Percentiles rank a stretch among this genome's conserved stretches.
phyloP scores from a whole-genome alignment of 2,329 filamentous ascomycete species.

The Coleophoma eucalyptorum region DNA sequence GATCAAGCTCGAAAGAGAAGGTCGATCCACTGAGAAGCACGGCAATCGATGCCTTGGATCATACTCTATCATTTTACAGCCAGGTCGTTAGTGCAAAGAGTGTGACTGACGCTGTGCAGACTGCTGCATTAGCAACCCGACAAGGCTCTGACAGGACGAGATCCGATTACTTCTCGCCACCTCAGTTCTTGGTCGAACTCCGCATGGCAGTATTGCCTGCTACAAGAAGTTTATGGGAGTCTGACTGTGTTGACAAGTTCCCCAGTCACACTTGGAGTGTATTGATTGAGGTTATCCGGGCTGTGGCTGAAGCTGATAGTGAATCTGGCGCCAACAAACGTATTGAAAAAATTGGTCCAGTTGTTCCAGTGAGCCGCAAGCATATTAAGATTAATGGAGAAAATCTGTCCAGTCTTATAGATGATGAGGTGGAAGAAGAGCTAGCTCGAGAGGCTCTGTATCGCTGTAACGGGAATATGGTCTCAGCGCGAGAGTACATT shows the following conservation, averaged over 20 bases:
- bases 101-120: constrained; percentile 71
- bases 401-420: constrained; percentile 32
- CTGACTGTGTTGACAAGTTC: constrained; percentile 76
- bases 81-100: constrained; percentile 74
- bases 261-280: constrained; percentile 73
- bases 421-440: constrained; percentile 50
- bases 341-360: constrained; percentile 49
- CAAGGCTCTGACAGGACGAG: constrained; percentile 51
- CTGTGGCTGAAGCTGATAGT: constrained; percentile 71
- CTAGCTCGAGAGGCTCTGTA: constrained; percentile 78
- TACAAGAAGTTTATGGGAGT: constrained; percentile 79
- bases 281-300: constrained; percentile 78
- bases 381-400: constrained; percentile 48
- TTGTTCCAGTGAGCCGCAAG: constrained; percentile 32
- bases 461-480: constrained; percentile 66
- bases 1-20: constrained; percentile 30
- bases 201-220: constrained; percentile 76
- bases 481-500: constrained; percentile 71
- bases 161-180: constrained; percentile 58
- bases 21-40: constrained; percentile 36
- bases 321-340: constrained; percentile 64
- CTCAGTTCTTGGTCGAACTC: constrained; percentile 83
- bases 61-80: constrained; percentile 79
- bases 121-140: constrained; percentile 46
- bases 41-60: constrained; percentile 29